Percentiles rank a stretch among this genome's conserved stretches.
Evolutionary conservation across 2,329 filamentous ascomycete species (phyloP).

Genomic region (Taxawa tesnikishii): DNA sequence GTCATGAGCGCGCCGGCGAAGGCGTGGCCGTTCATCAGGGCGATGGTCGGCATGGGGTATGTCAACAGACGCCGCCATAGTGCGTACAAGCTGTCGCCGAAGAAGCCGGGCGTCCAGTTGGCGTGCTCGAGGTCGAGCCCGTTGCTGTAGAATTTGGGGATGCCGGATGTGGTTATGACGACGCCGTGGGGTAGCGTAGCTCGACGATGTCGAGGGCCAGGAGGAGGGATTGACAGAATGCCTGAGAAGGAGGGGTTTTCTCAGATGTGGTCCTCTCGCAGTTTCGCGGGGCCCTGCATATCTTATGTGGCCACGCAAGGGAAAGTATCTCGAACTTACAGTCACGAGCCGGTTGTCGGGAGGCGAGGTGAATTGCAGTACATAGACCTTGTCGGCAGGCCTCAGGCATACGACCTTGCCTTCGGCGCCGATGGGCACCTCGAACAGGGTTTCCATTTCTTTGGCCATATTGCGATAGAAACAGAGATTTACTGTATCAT

Average conservation of each 20-base stretch:
- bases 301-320: constrained; percentile 1
- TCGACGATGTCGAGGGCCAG: constrained; percentile 66
- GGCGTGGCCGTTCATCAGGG: constrained; percentile 63
- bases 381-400: constrained; percentile 51
- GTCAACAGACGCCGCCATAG: constrained; percentile 55
- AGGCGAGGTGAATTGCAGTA: constrained; percentile 58
- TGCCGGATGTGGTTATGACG: constrained; percentile 62
- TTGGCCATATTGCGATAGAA: no score
- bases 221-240: constrained; percentile 55
- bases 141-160: constrained; percentile 72
- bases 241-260: no score
- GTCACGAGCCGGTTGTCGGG: constrained; percentile 67
- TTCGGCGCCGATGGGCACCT: constrained; percentile 14
- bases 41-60: constrained; percentile 72
- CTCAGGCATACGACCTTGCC: constrained; percentile 44
- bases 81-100: constrained; percentile 46
- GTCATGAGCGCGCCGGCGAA: constrained; percentile 77
- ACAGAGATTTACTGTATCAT: no score
- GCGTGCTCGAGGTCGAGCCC: constrained; percentile 66
- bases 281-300: no score
- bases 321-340: constrained; percentile 10
- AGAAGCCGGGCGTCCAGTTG: constrained; percentile 45
- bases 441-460: constrained; percentile 12
- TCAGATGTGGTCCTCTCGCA: no score
- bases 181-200: constrained; percentile 56